Base-by-base conservation (phyloP, 192 early-diverging fungal species). In the Rhizoclosmatium sp. region DNA sequence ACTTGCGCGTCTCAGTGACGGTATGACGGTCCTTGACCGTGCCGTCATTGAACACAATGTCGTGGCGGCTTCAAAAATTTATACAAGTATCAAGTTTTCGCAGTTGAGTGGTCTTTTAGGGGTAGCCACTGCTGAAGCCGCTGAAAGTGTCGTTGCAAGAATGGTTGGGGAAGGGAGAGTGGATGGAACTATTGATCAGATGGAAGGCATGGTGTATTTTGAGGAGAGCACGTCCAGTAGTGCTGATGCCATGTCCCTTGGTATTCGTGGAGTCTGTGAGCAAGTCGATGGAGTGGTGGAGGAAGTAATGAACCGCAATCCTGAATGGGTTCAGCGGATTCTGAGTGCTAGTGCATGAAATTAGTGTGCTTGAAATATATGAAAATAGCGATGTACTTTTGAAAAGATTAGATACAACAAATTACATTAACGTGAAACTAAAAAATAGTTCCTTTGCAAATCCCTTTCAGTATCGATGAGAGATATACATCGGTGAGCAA, bases 31-130 rank as follows among this genome's bases (percentile, higher is more conserved):
- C 1, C 87, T 99, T 21, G 95, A 95, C 80, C 88, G 94, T 2
- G 97, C 96, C 5, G 95, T 99, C 39, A 96, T 94, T 54, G 96
- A 99, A 83, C 97, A 99, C 85, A 99, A 99, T 81, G 79, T 91
- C 23, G 87, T 98, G 58, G 90, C 95, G 16, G 92, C 95, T 1
- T 94, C 93, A 75, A 93, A 92, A 75, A 89, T 99, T 62, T 99
- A 99, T 83, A 92, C 94, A 75, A 96, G 94, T 80, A 97, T 99
- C 59, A 88, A 88, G 46, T 96, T 99, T 79, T 91, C 89, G 51
- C 93, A 98, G 80, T 87, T 99, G 41, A 94, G 93, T 2, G 86
- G 84, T 3, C 81, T 95, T 69, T 81, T 99, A 21, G 93, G 88
- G 2, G 92, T 97, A 46, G 84, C 89, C 4, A 42, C 10, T 7